Evolutionary conservation across 2,329 filamentous ascomycete species (phyloP), one percentile per base, ranked within the genome.

Genomic region (Colletotrichum sidae): DNA sequence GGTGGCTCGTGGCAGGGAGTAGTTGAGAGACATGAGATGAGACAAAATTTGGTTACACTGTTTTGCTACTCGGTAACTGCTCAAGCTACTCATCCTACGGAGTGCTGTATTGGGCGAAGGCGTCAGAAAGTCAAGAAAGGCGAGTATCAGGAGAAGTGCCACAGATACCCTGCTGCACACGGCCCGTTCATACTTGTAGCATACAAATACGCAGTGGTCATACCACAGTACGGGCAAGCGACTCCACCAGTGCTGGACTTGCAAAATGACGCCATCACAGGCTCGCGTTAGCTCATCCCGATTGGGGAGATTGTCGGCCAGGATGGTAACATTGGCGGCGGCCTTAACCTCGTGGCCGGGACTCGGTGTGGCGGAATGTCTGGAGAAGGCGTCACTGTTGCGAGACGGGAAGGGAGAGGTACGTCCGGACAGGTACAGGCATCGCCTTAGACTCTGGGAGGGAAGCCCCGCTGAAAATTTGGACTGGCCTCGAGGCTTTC

Each of bases 261-360:
- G 44, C 15, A 49, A 35, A 57, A 66, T 66, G 58, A 66, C 63
- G 63, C 63, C 63, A 66, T 66, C 33, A 53, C 53, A 66, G 46
- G 58, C 58, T 63, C 58, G 58, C 63, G 52, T 66, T 66, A 54
- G 63, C 63, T 66, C 63, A 66, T 66, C 63, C 58, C 35, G 33
- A 66, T 63, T 63, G 34, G 63, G 63, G 58, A 57, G 63, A 66
- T 66, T 63, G 63, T 52, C 63, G 34, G 53, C 63, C 58, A 66
- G 63, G 63, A 66, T 63, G 13, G 63, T 59, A 47, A 66, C 58
- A 62, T 57, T 53, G 52, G 52, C 47, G 58, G 37, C 47, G 58
- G 58, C 63, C 52, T 66, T 66, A 66, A 63, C 58, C 63, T 63
- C 63, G 39, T 66, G 7, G 47, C 42, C 63, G 63, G 63, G 46